Base-by-base conservation (phyloP, 139 green algal species). In the Tetratostichococcus sp. region DNA sequence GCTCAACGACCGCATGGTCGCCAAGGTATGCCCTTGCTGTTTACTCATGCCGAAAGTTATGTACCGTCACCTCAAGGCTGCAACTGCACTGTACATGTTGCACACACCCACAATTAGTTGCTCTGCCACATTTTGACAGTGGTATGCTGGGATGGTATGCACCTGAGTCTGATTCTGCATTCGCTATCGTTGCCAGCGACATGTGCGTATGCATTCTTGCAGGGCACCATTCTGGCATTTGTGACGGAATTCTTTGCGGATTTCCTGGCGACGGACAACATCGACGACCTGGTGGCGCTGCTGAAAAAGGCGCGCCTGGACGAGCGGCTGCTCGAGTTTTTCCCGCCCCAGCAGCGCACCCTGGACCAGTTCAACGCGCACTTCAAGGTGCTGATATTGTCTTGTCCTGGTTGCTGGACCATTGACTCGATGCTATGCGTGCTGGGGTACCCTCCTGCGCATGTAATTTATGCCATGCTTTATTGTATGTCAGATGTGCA, bases 211-310 rank as follows among this genome's bases (percentile, higher is more conserved):
- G 14, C 11, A 26, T 17, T 2, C 14, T 2, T 26, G 50, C 50
- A 62, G 77, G 94, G 94, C 62, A 93, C 87, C 25, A 83, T 95
- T 22, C 75, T 94, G 71, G 77, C 89, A 62, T 97, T 97, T 65
- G 69, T 94, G 30, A 97, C 90, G 31, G 83, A 87, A n/a, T 96
- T 98, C 80, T 96, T 97, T 79, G 77, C 87, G 74, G 89, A 93
- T 80, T 92, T 87, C 74, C 80, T 95, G 78, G 71, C 70, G 31
- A 92, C 85, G 57, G 86, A 94, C 71, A 42, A 66, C 35, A 81
- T 85, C 32, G 80, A 88, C 33, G 83, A 85, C 71, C 83, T 98
- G 62, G 86, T 98, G 32, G 77, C 79, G 35, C 83, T 97, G 30
- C 89, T 98, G 70, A 35, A 42, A 23, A 78, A 82, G 79, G 94